Conservation (phyloP, 768 basidiomycete genomes). For the Leccinum imitatum region DNA sequence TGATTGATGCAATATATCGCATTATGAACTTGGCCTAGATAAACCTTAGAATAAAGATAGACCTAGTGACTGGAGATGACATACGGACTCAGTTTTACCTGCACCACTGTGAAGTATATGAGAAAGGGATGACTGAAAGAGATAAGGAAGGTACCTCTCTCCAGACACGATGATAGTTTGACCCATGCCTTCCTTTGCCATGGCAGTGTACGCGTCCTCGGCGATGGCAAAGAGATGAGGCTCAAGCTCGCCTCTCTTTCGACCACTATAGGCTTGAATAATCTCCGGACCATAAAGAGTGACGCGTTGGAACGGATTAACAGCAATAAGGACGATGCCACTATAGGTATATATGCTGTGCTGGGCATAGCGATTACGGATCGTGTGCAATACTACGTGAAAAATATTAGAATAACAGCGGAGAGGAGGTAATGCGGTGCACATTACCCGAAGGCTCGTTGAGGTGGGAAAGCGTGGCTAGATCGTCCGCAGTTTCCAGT, state of each 20-base stretch:
- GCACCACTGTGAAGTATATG: slow-evolving; percentile 70
- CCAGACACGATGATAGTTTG: slow-evolving; percentile 99
- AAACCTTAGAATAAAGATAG: slow-evolving; percentile 4
- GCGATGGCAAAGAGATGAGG: slow-evolving; percentile 99
- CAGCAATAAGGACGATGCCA: slow-evolving; percentile 96
- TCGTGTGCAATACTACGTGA: slow-evolving; percentile 85
- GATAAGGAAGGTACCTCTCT: slow-evolving; percentile 67
- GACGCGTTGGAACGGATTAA: slow-evolving; percentile 98
- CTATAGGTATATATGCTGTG: slow-evolving; percentile 99
- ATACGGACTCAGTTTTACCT: slow-evolving; percentile 96
- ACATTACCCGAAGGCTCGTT: slow-evolving; percentile 92
- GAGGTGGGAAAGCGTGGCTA: slow-evolving; percentile 95
- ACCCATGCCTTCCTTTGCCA: slow-evolving; percentile 90
- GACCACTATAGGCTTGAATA: slow-evolving; percentile 93
- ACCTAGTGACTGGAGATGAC: slow-evolving; percentile 21
- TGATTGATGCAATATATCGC: slow-evolving; percentile 97
- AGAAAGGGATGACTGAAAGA: slow-evolving; percentile 9
- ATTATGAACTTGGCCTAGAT: slow-evolving; percentile 95
- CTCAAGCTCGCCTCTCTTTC: slow-evolving; percentile 91
- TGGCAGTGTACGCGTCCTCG: slow-evolving; percentile 97
- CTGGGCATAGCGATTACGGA: slow-evolving; percentile 93
- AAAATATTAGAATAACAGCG: not conserved
- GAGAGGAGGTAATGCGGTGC: not conserved
- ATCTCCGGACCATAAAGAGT: slow-evolving; percentile 96
- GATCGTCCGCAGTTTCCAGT: slow-evolving; percentile 95